Conservation (phyloP, 805 yeast species). For the Yarrowia keelungensis region DNA sequence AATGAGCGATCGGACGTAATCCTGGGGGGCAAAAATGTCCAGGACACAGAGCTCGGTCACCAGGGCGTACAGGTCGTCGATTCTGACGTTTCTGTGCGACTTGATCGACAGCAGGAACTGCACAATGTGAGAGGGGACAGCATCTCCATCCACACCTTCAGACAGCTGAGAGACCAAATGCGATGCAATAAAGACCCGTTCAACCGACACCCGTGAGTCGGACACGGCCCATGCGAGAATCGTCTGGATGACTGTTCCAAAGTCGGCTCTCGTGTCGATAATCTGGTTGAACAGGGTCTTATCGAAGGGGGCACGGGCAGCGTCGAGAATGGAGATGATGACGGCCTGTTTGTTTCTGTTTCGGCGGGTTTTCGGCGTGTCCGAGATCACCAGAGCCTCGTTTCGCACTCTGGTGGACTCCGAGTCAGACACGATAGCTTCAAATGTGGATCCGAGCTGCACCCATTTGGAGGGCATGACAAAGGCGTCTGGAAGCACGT, state of each 20-base stretch:
- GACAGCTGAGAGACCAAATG: constrained; percentile 41
- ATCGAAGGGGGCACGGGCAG: background rate
- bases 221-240: constrained; percentile 48
- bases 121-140: constrained; percentile 16
- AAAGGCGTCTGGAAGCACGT: constrained; percentile 46
- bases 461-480: constrained; percentile 49
- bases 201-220: constrained; percentile 41
- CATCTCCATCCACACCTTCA: constrained; percentile 27
- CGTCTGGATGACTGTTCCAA: constrained; percentile 41
- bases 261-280: constrained; percentile 37
- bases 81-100: constrained; percentile 6
- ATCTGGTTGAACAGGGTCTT: constrained; percentile 19
- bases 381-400: constrained; percentile 44
- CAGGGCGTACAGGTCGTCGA: constrained; percentile 52
- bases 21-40: constrained; percentile 62
- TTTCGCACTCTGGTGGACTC: constrained; percentile 43
- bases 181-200: constrained; percentile 44
- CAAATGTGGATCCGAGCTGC: constrained; percentile 45
- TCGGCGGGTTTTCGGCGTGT: constrained; percentile 42
- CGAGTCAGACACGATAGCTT: constrained; percentile 40
- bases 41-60: constrained; percentile 59
- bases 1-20: constrained; percentile 79
- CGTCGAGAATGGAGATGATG: constrained; percentile 4
- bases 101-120: constrained; percentile 19
- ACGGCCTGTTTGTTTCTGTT: constrained; percentile 40